Evolutionary conservation across 306 rosid genomes (phyloP).

Genomic region (Elaeagnus macrophylla): DNA sequence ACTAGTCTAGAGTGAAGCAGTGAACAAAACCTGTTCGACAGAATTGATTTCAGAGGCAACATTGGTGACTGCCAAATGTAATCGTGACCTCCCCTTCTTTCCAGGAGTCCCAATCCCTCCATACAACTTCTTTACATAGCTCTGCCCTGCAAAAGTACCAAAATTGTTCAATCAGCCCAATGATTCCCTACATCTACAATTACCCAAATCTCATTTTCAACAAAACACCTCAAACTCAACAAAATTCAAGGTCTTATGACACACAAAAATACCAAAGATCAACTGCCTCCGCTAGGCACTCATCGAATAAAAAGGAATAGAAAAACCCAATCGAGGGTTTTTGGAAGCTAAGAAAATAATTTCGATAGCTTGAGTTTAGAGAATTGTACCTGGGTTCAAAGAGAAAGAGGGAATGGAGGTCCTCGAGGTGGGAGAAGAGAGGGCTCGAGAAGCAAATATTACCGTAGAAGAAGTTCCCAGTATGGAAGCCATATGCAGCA

Average conservation of each 20-base stretch:
- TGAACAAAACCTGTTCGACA: too few relatives aligned
- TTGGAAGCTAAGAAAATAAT: neutral
- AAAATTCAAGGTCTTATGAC: neutral
- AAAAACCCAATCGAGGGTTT: neutral
- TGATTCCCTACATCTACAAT: too few relatives aligned
- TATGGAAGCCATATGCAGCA: conserved; percentile 51
- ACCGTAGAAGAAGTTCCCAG: conserved; percentile 64
- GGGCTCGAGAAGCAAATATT: conserved; percentile 42
- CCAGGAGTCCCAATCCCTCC: too few relatives aligned
- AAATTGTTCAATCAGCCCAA: too few relatives aligned
- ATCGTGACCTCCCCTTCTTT: too few relatives aligned
- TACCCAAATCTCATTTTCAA: too few relatives aligned
- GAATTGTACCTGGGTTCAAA: conserved; percentile 45
- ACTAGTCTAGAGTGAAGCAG: too few relatives aligned
- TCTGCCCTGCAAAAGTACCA: too few relatives aligned
- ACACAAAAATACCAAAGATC: conserved; percentile 8
- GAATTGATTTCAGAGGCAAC: too few relatives aligned
- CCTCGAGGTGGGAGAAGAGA: conserved; percentile 34
- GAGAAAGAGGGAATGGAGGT: conserved; percentile 39
- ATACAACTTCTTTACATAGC: too few relatives aligned
- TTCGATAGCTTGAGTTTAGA: neutral
- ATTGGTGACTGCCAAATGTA: too few relatives aligned
- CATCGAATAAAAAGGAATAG: neutral
- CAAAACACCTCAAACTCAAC: neutral
- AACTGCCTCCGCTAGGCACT: conserved; percentile 14